Evolutionary conservation across 2,329 filamentous ascomycete genomes (phyloP).

Genomic region (Nigrospora osmanthi): DNA sequence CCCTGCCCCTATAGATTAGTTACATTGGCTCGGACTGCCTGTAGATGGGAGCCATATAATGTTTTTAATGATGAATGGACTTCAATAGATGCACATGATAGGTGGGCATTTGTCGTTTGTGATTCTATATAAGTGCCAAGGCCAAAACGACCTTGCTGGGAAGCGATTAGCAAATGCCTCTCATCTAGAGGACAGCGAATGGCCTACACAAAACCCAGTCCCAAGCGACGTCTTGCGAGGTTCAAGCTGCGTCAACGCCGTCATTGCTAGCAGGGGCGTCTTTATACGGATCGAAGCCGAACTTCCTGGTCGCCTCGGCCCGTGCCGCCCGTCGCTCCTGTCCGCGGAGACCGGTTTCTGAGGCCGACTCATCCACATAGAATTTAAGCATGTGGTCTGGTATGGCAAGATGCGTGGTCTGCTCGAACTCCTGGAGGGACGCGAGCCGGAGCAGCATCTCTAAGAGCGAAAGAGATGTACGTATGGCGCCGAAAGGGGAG

Average conservation of each 20-base stretch:
- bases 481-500: constrained; percentile 44
- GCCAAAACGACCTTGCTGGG: no score
- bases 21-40: no score
- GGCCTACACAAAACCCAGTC: no score
- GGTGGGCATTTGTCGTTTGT: no score
- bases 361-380: constrained; percentile 60
- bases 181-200: background rate
- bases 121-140: no score
- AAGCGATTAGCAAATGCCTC: background rate
- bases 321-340: constrained; percentile 35
- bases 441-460: constrained; percentile 83
- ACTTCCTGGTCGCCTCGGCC: constrained; percentile 36
- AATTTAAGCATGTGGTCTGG: constrained; percentile 84
- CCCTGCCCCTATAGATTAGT: no score
- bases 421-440: constrained; percentile 86
- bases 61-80: no score
- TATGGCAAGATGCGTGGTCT: constrained; percentile 81
- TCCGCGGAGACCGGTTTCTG: constrained; percentile 40
- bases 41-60: no score
- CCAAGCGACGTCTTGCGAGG: background rate
- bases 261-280: constrained; percentile 21
- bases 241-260: background rate
- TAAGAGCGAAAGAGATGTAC: constrained; percentile 62
- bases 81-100: no score
- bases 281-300: constrained; percentile 50